Evolutionary conservation across 1,139 yeast genomes (phyloP).

Genomic region (Geotrichum reessii): DNA sequence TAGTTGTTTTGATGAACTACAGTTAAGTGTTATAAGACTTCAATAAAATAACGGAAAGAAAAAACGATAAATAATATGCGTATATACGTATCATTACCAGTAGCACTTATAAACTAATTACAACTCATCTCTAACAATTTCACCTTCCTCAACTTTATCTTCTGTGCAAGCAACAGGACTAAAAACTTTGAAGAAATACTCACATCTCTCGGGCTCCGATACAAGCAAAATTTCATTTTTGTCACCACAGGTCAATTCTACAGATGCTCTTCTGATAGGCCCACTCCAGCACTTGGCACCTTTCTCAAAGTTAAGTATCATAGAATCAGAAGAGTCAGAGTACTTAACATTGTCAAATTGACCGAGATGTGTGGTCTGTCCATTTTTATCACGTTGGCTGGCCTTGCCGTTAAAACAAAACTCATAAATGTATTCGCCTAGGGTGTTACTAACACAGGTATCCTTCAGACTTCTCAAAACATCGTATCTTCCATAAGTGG

Average conservation of each 20-base stretch:
- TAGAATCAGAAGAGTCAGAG: conserved; percentile 22
- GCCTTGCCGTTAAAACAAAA: conserved; percentile 55
- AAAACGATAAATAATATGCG: background rate
- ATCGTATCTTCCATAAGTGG: conserved; percentile 55
- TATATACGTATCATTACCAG: background rate
- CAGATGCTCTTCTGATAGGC: conserved; percentile 67
- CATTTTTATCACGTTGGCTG: conserved; percentile 46
- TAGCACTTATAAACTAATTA: background rate
- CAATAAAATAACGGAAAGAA: too few species aligned
- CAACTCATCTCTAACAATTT: conserved; percentile 10
- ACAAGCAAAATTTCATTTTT: conserved; percentile 54
- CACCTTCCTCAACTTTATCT: background rate
- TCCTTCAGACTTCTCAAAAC: conserved; percentile 55
- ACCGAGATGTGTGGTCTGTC: conserved; percentile 51
- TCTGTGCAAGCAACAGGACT: conserved; percentile 66
- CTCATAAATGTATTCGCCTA: conserved; percentile 69
- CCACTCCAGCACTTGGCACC: conserved; percentile 98
- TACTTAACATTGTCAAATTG: conserved; percentile 34
- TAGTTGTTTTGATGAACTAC: too few species aligned
- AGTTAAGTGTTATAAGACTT: too few species aligned
- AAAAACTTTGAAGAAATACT: conserved; percentile 54
- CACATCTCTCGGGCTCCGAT: conserved; percentile 86
- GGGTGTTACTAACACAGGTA: conserved; percentile 43
- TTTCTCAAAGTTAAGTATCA: conserved; percentile 43
- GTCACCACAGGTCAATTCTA: conserved; percentile 63